Base-by-base conservation (phyloP, 1,284 basidiomycete species). In the Austropuccinia psidii region DNA sequence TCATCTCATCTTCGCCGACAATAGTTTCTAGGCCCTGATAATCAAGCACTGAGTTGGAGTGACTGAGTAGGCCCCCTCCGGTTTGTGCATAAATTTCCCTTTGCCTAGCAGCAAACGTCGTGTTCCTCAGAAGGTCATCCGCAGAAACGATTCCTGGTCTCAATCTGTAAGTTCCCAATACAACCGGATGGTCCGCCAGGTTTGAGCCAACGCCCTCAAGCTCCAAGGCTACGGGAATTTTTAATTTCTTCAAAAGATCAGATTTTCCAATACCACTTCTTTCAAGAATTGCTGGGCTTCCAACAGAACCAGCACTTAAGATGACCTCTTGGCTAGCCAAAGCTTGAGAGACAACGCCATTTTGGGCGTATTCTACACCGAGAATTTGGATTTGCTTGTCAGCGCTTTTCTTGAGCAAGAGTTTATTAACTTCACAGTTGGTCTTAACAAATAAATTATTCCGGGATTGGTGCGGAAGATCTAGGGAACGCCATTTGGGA, bases 201-300 rank as follows among this genome's bases (percentile, higher is more conserved):
- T 77, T 73, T 9, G 73, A 50, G 17, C 77, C 77, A 3, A 77
- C 77, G 37, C 75, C 77, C 13, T 75, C 75, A 0, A 77, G 55
- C 55, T 77, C 73, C 9, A 77, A 52, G 1, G 72, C 37, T 19
- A 76, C 65, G 19, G 65, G 39, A 24, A 77, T 62, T 0, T 76
- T 74, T 39, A 75, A 61, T n/a, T 39, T 37, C 11, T 74, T 21
- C 0, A 77, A 43, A 13, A 77, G 61, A 17, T 54, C 37, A 41
- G 27, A 13, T 21, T 78, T 75, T 4, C 78, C 78, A 29, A 79
- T 67, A 33, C 78, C 78, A 13, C 76, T 77, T 31, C 77, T 75
- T 76, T 79, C 78, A 24, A 79, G 75, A 17, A 79, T 77, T 64
- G 76, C 77, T 17, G 78, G 78, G 33, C 78, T 76, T 49, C 77